A percentile compares a stretch with the other conserved stretches of the same genome.
These are phyloP conservation scores for Detonula confervacea DNA, from an alignment of 352 stramenopile species.

Conservation along the genomic window DNA sequence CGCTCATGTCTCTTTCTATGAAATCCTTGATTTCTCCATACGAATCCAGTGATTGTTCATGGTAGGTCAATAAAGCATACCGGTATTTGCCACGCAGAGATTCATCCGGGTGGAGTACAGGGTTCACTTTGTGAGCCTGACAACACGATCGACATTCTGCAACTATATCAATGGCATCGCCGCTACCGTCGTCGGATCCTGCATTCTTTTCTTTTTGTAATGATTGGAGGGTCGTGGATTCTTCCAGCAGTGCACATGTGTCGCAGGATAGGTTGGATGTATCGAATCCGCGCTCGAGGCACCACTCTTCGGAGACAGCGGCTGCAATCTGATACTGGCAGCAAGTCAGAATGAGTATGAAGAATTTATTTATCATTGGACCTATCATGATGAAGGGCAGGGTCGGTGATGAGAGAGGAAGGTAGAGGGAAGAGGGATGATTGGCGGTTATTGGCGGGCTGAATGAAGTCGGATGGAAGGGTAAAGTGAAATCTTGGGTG, in stretches of 20 bases:
- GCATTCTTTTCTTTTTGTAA: conserved; percentile 35
- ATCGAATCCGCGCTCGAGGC: conserved; percentile 47
- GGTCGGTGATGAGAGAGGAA: too few relatives aligned
- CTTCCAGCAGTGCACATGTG: conserved; percentile 42
- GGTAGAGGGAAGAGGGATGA: too few relatives aligned
- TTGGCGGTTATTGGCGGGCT: too few relatives aligned
- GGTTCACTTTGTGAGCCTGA: conserved; percentile 50
- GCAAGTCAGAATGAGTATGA: conserved; percentile 3
- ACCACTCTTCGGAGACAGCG: conserved; percentile 32
- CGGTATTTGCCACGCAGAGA: conserved; percentile 40
- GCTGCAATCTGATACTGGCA: background rate
- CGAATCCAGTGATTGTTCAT: conserved; percentile 19
- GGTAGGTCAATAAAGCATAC: conserved; percentile 44
- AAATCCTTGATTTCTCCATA: conserved; percentile 51
- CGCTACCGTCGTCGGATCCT: background rate
- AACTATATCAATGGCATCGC: conserved; percentile 27
- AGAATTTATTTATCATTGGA: background rate
- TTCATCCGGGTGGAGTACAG: conserved; percentile 31
- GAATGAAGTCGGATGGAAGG: too few relatives aligned
- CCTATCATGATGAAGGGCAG: too few relatives aligned
- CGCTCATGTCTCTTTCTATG: conserved; percentile 38
- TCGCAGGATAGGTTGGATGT: conserved; percentile 45
- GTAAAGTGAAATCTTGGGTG: too few relatives aligned
- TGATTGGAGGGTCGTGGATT: conserved; percentile 33
- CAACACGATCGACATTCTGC: conserved; percentile 42